Conservation (phyloP, 192 early-diverging fungal genomes). For the Backusella westeae region DNA sequence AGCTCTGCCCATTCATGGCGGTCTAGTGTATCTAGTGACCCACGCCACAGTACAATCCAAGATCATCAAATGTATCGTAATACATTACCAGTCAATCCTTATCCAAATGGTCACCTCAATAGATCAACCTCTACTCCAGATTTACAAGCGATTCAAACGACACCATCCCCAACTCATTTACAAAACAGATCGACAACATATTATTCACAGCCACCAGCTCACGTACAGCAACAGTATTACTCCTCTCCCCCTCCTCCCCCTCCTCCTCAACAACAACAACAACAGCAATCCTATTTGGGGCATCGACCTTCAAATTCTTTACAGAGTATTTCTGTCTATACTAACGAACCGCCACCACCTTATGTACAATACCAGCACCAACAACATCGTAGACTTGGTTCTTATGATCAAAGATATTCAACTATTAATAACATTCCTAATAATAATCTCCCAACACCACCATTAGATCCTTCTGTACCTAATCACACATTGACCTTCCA, state of each 20-base stretch:
- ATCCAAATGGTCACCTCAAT: not conserved
- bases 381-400: not conserved
- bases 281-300: not conserved
- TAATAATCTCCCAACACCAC: not conserved
- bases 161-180: not conserved
- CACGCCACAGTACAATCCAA: not conserved
- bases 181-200: not conserved
- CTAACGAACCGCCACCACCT: not conserved
- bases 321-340: not conserved
- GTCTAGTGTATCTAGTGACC: not conserved
- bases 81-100: not conserved
- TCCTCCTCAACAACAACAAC: not conserved
- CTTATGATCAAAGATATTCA: not conserved
- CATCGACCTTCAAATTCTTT: not conserved
- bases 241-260: not conserved
- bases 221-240: not conserved
- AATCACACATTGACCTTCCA: constrained; percentile 1
- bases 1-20: not conserved
- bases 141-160: not conserved
- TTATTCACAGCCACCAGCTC: not conserved
- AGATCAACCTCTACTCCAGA: not conserved
- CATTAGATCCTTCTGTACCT: not conserved
- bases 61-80: not conserved
- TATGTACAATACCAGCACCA: not conserved
- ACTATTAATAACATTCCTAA: not conserved